Conservation (phyloP, 140 eudicot genomes). For the Cichorium intybus region DNA sequence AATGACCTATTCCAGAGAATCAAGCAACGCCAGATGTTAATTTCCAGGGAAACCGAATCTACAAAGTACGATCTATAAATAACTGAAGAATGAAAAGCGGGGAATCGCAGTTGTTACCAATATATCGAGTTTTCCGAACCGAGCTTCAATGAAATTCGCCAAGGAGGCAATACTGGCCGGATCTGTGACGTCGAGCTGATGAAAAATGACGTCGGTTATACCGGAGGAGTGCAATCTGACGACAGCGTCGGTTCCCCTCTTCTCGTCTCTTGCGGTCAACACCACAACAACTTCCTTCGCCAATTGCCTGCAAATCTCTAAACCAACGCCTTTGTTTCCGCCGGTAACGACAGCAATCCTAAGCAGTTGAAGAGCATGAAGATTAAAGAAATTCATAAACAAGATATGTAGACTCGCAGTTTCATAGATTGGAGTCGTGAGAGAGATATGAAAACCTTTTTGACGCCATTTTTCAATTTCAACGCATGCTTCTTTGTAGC, state of each 20-base stretch:
- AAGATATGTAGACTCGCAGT: background rate
- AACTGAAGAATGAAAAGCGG: background rate
- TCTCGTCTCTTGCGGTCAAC: slow-evolving; percentile 33
- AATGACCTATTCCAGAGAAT: too few relatives aligned
- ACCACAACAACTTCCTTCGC: slow-evolving; percentile 15
- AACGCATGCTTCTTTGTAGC: too few relatives aligned
- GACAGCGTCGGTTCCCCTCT: slow-evolving; percentile 27
- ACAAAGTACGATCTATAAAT: too few relatives aligned
- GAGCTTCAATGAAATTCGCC: slow-evolving; percentile 13
- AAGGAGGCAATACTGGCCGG: too few relatives aligned
- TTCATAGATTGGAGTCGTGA: background rate
- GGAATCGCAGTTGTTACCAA: background rate
- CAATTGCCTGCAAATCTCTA: slow-evolving; percentile 26
- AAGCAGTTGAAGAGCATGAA: background rate
- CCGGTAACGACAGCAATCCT: slow-evolving; percentile 33
- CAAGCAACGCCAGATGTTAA: too few relatives aligned
- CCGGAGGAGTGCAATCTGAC: slow-evolving; percentile 21
- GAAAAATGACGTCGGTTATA: slow-evolving; percentile 27
- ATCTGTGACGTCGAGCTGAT: slow-evolving; percentile 42
- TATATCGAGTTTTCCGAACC: slow-evolving; percentile 29
- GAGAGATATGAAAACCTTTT: slow-evolving; percentile 13
- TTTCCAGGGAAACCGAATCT: too few relatives aligned
- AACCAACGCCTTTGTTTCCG: slow-evolving; percentile 36
- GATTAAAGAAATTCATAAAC: background rate
- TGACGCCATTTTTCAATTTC: slow-evolving; percentile 11